phyloP scores from a whole-genome alignment of 2,329 filamentous ascomycete species.

The Amauroascus verrucosus region DNA sequence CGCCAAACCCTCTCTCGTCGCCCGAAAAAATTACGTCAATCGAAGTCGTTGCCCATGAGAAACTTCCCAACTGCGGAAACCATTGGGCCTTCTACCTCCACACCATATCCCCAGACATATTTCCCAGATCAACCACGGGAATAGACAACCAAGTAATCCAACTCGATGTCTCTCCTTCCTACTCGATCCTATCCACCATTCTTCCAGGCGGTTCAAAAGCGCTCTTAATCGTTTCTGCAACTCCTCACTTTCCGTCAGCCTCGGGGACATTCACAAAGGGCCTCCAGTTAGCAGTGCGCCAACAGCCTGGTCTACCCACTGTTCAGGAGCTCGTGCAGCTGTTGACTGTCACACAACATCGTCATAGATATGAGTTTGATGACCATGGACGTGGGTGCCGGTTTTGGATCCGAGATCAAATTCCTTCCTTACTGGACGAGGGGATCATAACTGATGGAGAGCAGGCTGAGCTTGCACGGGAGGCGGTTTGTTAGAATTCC shows the following conservation, averaged over 20 bases:
- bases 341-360: slow-evolving; percentile 4
- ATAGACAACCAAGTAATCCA: slow-evolving; percentile 10
- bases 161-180: slow-evolving; percentile 9
- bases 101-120: not conserved
- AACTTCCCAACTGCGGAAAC: slow-evolving; percentile 7
- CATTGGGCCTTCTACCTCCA: slow-evolving; percentile 12
- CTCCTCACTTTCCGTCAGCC: not conserved
- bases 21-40: slow-evolving; percentile 8
- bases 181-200: slow-evolving; percentile 6
- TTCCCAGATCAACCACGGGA: not conserved
- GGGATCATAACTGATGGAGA: slow-evolving; percentile 3
- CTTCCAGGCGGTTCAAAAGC: slow-evolving; percentile 9
- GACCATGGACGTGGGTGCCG: slow-evolving; percentile 5
- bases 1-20: slow-evolving; percentile 2
- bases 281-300: not conserved
- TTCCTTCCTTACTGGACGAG: slow-evolving; percentile 5
- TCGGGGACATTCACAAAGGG: not conserved
- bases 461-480: not conserved
- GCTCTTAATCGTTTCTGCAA: slow-evolving; percentile 6
- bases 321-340: slow-evolving; percentile 3
- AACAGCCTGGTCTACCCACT: not conserved
- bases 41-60: slow-evolving; percentile 9
- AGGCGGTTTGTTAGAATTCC: slow-evolving; percentile 7
- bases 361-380: slow-evolving; percentile 9
- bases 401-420: slow-evolving; percentile 11